Conservation (phyloP, 1,284 basidiomycete species). For the Melampsora larici-populina region DNA sequence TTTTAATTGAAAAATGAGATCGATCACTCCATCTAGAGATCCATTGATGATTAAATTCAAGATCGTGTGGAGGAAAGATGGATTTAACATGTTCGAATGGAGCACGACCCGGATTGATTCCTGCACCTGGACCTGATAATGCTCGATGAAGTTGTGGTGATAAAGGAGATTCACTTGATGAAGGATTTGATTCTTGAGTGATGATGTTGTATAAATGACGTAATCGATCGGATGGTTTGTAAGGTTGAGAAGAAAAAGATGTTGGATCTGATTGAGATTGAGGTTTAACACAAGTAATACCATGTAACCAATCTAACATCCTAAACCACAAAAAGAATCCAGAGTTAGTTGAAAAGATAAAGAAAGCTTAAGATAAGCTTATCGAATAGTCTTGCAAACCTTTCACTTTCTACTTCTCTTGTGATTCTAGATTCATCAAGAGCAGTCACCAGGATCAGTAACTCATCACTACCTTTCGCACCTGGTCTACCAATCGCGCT, state of each 20-base stretch:
- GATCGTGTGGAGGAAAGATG: slow-evolving; percentile 41
- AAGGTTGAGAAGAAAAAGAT: slow-evolving; percentile 54
- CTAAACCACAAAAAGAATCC: neutral
- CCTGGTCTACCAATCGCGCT: slow-evolving; percentile 25
- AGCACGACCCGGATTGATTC: slow-evolving; percentile 24
- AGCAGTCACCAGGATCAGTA: slow-evolving; percentile 70
- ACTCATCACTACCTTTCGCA: slow-evolving; percentile 62
- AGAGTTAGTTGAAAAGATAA: neutral
- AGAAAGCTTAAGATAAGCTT: neutral
- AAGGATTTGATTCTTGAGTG: slow-evolving; percentile 53
- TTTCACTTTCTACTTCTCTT: slow-evolving; percentile 68
- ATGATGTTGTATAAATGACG: slow-evolving; percentile 75
- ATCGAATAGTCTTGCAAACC: slow-evolving; percentile 53
- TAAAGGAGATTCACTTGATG: slow-evolving; percentile 29
- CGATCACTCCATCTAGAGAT: slow-evolving; percentile 51
- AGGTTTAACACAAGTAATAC: slow-evolving; percentile 61
- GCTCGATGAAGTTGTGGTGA: slow-evolving; percentile 14
- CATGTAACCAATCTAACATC: slow-evolving; percentile 64
- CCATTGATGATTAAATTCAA: slow-evolving; percentile 26
- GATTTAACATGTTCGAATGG: slow-evolving; percentile 37
- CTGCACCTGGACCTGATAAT: slow-evolving; percentile 28
- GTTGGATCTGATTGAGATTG: slow-evolving; percentile 7
- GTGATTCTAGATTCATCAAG: slow-evolving; percentile 65
- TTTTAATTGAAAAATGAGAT: slow-evolving; percentile 60
- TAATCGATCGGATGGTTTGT: slow-evolving; percentile 69